These are phyloP conservation scores for Moesziomyces globuligerus DNA, from an alignment of 1,284 basidiomycete genomes.

Conservation along the genomic window DNA sequence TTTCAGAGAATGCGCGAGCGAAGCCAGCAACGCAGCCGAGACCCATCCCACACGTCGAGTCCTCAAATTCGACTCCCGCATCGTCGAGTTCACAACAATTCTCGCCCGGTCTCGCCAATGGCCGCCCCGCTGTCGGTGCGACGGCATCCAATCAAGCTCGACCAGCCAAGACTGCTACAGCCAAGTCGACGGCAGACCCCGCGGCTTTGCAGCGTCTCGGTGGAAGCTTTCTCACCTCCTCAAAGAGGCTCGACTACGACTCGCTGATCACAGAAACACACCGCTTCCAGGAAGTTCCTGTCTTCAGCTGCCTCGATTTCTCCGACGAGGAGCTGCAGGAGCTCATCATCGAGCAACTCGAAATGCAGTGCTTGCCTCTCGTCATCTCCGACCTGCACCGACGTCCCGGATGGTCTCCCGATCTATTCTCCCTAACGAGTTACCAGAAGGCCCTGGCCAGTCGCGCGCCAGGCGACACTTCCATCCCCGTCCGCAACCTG, in stretches of 20 bases:
- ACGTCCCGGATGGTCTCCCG: slow-evolving; percentile 10
- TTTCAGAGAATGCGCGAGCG: no score
- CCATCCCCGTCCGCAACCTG: slow-evolving; percentile 9
- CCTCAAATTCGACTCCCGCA: no score
- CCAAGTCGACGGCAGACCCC: neutral
- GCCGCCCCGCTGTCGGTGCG: no score
- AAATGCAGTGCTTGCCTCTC: slow-evolving; percentile 18
- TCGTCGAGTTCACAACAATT: no score
- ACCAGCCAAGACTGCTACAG: neutral
- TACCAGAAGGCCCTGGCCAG: slow-evolving; percentile 11
- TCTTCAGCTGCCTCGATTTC: slow-evolving; percentile 16
- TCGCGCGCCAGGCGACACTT: neutral
- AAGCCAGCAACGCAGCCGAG: no score
- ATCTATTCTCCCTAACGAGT: slow-evolving; percentile 13
- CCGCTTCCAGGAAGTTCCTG: neutral
- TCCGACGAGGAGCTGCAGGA: slow-evolving; percentile 14
- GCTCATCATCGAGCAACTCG: slow-evolving; percentile 20
- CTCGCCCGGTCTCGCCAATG: no score
- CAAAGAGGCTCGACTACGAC: slow-evolving; percentile 9
- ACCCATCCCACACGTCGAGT: no score
- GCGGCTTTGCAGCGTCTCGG: neutral
- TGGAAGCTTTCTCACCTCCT: slow-evolving; percentile 12
- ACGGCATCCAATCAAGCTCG: neutral
- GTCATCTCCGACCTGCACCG: slow-evolving; percentile 42
- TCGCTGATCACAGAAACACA: neutral